phyloP scores from a whole-genome alignment of 371 early-diverging fungal species.

The Mortierella sp. region DNA sequence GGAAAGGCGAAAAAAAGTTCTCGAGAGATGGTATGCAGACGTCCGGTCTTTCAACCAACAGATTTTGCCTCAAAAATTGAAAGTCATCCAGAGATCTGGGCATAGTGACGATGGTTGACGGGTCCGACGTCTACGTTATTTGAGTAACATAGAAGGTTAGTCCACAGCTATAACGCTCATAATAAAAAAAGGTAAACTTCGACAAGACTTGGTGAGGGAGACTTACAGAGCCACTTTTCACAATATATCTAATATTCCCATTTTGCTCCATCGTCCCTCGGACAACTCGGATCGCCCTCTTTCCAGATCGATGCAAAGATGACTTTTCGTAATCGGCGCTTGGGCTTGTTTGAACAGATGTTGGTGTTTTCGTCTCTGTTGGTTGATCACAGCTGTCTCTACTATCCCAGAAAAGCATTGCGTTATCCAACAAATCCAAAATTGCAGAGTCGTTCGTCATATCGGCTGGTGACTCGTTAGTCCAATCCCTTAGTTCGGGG shows the following conservation, averaged over 20 bases:
- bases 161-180: neutral
- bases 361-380: no score
- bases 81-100: constrained; percentile 64
- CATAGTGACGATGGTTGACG: constrained; percentile 57
- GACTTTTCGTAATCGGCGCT: neutral
- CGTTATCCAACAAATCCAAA: constrained; percentile 54
- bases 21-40: constrained; percentile 64
- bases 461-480: constrained; percentile 60
- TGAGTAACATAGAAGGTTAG: neutral
- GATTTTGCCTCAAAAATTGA: constrained; percentile 57
- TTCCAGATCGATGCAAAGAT: neutral
- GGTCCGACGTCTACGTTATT: constrained; percentile 38
- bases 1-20: constrained; percentile 56
- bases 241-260: constrained; percentile 54
- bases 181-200: neutral
- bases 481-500: constrained; percentile 51
- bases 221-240: constrained; percentile 60
- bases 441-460: constrained; percentile 53
- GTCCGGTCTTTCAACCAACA: constrained; percentile 64
- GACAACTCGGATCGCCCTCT: constrained; percentile 53
- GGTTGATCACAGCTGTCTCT: neutral
- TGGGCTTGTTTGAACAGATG: neutral
- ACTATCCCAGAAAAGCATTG: constrained; percentile 48
- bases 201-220: no score
- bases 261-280: constrained; percentile 47